A percentile compares a stretch with the other conserved stretches of the same genome.
These are phyloP conservation scores for Capronia epimyces DNA, from an alignment of 2,329 filamentous ascomycete species.

Conservation along the genomic window DNA sequence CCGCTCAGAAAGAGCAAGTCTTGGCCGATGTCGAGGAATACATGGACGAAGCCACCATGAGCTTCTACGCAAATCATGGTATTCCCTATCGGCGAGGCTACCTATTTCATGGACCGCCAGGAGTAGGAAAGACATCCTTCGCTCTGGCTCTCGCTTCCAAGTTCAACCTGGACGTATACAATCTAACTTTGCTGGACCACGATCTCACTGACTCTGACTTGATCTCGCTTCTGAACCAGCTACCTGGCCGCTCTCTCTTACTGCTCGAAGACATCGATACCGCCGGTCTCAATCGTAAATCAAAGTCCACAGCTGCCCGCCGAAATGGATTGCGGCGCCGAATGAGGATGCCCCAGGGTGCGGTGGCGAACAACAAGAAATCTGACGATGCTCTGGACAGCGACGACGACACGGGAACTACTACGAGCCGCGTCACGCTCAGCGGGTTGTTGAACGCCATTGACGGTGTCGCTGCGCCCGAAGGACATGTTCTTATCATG, in stretches of 20 bases:
- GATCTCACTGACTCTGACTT: constrained; percentile 60
- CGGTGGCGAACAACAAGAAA: not conserved
- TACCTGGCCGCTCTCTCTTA: constrained; percentile 61
- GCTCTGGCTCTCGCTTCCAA: constrained; percentile 62
- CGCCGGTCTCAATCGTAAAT: constrained; percentile 46
- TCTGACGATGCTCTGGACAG: constrained; percentile 9
- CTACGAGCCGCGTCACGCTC: constrained; percentile 54
- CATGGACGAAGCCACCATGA: constrained; percentile 26
- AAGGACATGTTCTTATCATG: constrained; percentile 65
- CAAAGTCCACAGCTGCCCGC: constrained; percentile 11
- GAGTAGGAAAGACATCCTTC: constrained; percentile 67
- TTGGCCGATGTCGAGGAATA: constrained; percentile 26
- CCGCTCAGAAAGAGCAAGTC: constrained; percentile 22
- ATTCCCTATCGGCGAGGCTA: constrained; percentile 74
- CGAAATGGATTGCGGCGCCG: not conserved
- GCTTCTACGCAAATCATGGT: constrained; percentile 37
- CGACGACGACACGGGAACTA: constrained; percentile 18
- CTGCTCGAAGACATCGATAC: constrained; percentile 66
- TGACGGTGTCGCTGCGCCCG: constrained; percentile 72
- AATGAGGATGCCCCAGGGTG: not conserved
- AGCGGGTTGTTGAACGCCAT: constrained; percentile 78
- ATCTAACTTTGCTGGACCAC: constrained; percentile 57
- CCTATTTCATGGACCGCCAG: constrained; percentile 70
- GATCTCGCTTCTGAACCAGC: constrained; percentile 53
- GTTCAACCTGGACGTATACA: constrained; percentile 63